Evolutionary conservation across 805 yeast genomes (phyloP).

Genomic region (Pichia pseudocactophila): DNA sequence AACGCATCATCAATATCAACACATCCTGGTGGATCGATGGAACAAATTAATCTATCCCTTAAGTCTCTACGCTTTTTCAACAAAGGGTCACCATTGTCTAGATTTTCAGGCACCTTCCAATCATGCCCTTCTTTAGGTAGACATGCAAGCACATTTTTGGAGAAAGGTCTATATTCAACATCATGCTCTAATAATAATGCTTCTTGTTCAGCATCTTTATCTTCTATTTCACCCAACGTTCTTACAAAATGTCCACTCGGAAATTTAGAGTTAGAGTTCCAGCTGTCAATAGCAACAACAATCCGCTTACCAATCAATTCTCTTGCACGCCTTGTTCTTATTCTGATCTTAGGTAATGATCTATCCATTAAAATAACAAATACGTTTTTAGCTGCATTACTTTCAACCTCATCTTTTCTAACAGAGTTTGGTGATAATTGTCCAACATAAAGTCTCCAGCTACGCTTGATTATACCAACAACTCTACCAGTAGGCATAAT

Average conservation of each 20-base stretch:
- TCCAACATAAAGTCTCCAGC: slow-evolving; percentile 96
- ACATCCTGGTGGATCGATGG: slow-evolving; percentile 97
- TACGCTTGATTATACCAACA: slow-evolving; percentile 80
- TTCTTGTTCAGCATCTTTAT: slow-evolving; percentile 92
- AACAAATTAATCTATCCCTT: slow-evolving; percentile 83
- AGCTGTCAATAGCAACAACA: slow-evolving; percentile 84
- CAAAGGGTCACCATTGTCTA: slow-evolving; percentile 45
- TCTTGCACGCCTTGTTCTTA: slow-evolving; percentile 76
- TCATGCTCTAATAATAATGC: slow-evolving; percentile 90
- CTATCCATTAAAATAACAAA: slow-evolving; percentile 86
- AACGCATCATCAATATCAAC: slow-evolving; percentile 98
- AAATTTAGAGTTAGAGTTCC: slow-evolving; percentile 76
- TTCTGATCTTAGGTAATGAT: slow-evolving; percentile 77
- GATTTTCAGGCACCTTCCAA: slow-evolving; percentile 77
- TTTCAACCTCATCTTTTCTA: slow-evolving; percentile 37
- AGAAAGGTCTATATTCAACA: slow-evolving; percentile 92
- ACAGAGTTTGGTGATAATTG: slow-evolving; percentile 77
- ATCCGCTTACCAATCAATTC: slow-evolving; percentile 84
- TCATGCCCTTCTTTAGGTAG: slow-evolving; percentile 88
- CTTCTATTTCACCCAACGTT: slow-evolving; percentile 81
- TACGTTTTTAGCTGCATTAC: slow-evolving; percentile 67
- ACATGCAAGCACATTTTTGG: slow-evolving; percentile 85
- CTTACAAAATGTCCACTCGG: slow-evolving; percentile 96
- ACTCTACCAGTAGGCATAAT: slow-evolving; percentile 90
- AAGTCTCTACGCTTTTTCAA: slow-evolving; percentile 68